Evolutionary conservation across 129 eudicot species (phyloP), one percentile per base, ranked within the genome.

Genomic region (Artemisia annua): DNA sequence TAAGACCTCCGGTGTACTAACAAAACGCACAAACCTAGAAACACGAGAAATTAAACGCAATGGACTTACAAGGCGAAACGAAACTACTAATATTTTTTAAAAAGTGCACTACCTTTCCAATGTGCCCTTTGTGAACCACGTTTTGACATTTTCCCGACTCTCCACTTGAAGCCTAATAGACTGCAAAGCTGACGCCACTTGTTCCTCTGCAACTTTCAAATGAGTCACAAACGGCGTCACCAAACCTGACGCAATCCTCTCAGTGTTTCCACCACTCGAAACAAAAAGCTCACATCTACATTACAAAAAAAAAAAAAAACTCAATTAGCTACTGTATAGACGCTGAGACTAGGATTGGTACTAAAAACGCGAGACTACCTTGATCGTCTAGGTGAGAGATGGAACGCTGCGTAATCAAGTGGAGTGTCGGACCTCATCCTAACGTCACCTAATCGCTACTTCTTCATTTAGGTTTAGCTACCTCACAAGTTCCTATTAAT

Each of bases 121-220:
- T 11, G 96, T 95, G 62, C 99, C 99, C 79, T 91, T 95, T 4
- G 99, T 95, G 84, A 95, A 95, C 99, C 99, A 95, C 30, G 84
- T 53, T 54, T 86, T 85, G 11, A 83, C 88, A 77, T 85, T 85
- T 76, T 81, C 86, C 35, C 51, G 78, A 55, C 80, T 77, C 56
- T 88, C 91, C 24, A 75, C 85, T 73, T 91, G 95, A 79, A 95
- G 99, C 80, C 80, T 91, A 48, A 95, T 88, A 11, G 88, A 88
- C 66, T 83, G 87, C 68, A 74, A 85, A 1, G 91, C 79, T 66
- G 75, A 73, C 35, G 87, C 91, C 75, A 88, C 89, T 76, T 95
- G 97, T 54, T 91, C 96, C 77, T 95, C 96, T 7, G 87, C 90
- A 78, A 85, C 88, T 83, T 85, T 91, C 55, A 95, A 73, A 79